Evolutionary conservation across 2,329 filamentous ascomycete genomes (phyloP), one percentile per base, ranked within the genome.

Genomic region (Talaromyces sp.): DNA sequence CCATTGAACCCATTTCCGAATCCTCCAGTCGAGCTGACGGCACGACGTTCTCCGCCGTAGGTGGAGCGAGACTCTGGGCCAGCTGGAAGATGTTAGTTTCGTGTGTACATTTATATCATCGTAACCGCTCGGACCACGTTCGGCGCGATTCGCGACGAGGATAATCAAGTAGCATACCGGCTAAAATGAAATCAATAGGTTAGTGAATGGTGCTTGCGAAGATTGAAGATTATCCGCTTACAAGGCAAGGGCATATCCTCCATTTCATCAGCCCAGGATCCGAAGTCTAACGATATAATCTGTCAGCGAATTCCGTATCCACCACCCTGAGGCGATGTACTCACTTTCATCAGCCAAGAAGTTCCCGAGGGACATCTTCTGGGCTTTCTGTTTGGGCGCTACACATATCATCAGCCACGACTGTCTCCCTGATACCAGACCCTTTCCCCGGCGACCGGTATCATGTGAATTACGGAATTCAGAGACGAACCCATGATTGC

Each of bases 201-300:
- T 62, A 66, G 70, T 63, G 18, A 39, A 3, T 21, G 40, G 48
- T 50, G 8, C 18, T 54, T 54, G 1, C 31, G 9, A 54, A 8
- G 11, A 5, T 54, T 54, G 11, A 7, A 48, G 4, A 21, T 18
- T n/a, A n/a, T 50, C 21, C 40, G 81, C 88, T 82, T 84, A 93
- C 90, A 82, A 77, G 87, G 86, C 68, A 90, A 85, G 66, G 85
- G 84, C 79, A 84, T 82, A 73, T 96, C 92, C 80, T 99, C 95
- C 82, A 99, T 96, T 77, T 99, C 95, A 81, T 99, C 96, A 72
- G 95, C 95, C 95, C 95, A 99, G 70, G 95, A 98, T 75, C 93
- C 92, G 75, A 88, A 84, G 72, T 85, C 87, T 90, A 73, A 58
- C 28, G 12, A 35, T 54, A 9, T 35, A 66, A 67, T 66, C 21